Evolutionary conservation across 139 green algal genomes (phyloP), one percentile per base, ranked within the genome.

Genomic region (Micromonas commoda): DNA sequence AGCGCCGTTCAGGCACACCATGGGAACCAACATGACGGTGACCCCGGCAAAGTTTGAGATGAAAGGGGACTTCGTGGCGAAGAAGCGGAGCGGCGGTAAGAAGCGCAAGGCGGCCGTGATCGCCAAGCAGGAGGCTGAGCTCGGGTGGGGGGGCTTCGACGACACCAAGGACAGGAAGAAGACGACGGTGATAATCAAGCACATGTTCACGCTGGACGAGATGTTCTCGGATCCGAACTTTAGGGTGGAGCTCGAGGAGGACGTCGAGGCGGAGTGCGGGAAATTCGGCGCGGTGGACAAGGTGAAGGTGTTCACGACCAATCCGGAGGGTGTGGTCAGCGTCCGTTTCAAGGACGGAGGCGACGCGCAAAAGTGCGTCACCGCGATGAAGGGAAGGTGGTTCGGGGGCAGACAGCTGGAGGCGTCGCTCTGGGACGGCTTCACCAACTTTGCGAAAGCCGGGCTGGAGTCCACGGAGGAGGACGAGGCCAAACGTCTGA

Each of bases 191-290:
- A 86, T 98, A 9, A 69, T 98, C 45, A 87, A 88, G 61, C 64
- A 90, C 70, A 95, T 98, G 91, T 98, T 97, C 76, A 57, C 65
- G n/a, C 85, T 85, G 0, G 86, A 90, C 1, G 92, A 97, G 67
- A 79, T 96, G 6, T 26, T 83, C 33, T 76, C 81, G 28, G 24
- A 67, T 3, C 53, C 21, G 2, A 57, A 76, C 31, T 33, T 38
- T n/a, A 20, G 39, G 39, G 69, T 77, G 23, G 92, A 97, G 77
- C 82, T 98, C 60, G 90, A 97, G 81, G 80, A 71, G 4, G 94
- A 98, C 79, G 80, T 98, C 0, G 65, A 60, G 19, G 67, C 78
- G 20, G 94, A 98, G 82, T 91, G 83, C 66, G 73, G 52, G 39
- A 96, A 95, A 77, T 73, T 96, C 69, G 94, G 94, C 6, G 26